These are phyloP conservation scores for Stephania yunnanensis DNA, from an alignment of 164 flowering plant genomes.

Conservation along the genomic window DNA sequence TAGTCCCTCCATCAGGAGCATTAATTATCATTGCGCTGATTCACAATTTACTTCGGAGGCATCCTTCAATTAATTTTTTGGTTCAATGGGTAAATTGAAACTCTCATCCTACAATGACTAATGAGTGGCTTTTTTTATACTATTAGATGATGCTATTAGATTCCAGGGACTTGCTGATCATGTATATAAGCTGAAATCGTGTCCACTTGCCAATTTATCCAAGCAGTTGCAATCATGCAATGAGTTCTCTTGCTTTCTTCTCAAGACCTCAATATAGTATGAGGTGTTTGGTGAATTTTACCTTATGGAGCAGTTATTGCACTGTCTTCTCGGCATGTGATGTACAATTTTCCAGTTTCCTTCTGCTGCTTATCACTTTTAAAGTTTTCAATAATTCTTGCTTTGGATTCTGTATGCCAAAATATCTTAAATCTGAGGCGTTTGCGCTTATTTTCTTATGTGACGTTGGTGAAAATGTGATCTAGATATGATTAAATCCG, in stretches of 20 bases:
- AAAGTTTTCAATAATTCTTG: not conserved
- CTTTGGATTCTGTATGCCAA: not conserved
- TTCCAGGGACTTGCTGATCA: not conserved
- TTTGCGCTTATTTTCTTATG: not conserved
- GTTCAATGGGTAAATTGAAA: conserved; percentile 58
- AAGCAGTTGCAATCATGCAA: no score
- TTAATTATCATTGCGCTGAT: conserved; percentile 69
- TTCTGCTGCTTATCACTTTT: not conserved
- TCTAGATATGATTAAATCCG: not conserved
- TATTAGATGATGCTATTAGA: not conserved
- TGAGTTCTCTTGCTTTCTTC: not conserved
- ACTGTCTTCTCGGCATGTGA: not conserved
- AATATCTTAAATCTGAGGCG: not conserved
- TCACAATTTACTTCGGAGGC: conserved; percentile 85
- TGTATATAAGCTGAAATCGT: not conserved
- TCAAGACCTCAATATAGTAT: not conserved
- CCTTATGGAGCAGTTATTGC: not conserved
- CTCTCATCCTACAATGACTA: not conserved
- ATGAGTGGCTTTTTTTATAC: not conserved
- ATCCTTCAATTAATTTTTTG: conserved; percentile 87
- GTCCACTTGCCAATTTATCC: not conserved
- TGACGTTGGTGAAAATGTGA: not conserved
- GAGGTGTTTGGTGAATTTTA: not conserved
- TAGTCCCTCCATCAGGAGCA: conserved; percentile 81
- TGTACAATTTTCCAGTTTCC: not conserved